These are phyloP conservation scores for Pythium volutum DNA, from an alignment of 352 stramenopile species.

Conservation along the genomic window DNA sequence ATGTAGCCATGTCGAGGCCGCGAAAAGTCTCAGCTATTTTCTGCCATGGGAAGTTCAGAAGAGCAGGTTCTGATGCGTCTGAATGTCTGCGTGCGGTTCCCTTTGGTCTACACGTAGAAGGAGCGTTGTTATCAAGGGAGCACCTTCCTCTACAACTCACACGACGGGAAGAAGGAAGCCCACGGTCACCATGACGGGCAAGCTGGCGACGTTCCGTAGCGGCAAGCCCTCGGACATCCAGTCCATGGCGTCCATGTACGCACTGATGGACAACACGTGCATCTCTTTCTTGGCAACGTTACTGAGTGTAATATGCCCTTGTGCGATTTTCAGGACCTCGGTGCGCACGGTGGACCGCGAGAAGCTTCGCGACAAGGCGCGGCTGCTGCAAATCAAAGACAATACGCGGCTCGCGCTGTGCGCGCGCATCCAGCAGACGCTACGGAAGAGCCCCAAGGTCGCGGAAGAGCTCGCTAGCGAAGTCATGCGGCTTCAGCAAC, in stretches of 20 bases:
- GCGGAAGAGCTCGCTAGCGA: constrained; percentile 59
- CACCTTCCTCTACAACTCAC: neutral
- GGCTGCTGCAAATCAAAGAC: constrained; percentile 70
- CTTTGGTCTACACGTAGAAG: neutral
- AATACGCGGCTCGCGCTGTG: constrained; percentile 66
- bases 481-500: constrained; percentile 51
- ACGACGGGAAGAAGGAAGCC: neutral
- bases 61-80: neutral
- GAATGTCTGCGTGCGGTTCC: neutral
- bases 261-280: neutral
- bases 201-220: constrained; percentile 25
- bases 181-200: constrained; percentile 34
- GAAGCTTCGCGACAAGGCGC: constrained; percentile 63
- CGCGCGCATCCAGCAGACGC: constrained; percentile 65
- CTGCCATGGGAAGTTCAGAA: neutral
- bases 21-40: neutral
- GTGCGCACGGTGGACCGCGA: constrained; percentile 63
- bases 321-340: constrained; percentile 27
- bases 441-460: constrained; percentile 59
- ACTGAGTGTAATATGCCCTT: neutral
- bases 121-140: neutral
- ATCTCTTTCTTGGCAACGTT: neutral
- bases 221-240: constrained; percentile 37
- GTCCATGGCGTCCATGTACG: constrained; percentile 38
- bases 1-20: constrained; percentile 8